phyloP scores from a whole-genome alignment of 306 rosid genomes.

The Fagus crenata region DNA sequence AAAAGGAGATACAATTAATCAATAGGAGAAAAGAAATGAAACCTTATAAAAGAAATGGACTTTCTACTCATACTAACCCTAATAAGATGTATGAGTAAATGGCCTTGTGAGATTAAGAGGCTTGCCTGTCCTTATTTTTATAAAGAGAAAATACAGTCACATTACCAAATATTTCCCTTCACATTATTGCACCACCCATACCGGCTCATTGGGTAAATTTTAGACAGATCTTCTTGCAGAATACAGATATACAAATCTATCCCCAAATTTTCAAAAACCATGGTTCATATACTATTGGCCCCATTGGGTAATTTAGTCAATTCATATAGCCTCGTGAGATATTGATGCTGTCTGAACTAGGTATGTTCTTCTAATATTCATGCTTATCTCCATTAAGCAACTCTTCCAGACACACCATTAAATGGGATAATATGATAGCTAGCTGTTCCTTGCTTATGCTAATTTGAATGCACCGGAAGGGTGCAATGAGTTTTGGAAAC shows the following conservation, averaged over 20 bases:
- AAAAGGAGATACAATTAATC: not conserved
- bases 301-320: not conserved
- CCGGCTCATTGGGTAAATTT: not conserved
- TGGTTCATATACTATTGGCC: not conserved
- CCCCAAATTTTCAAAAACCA: not conserved
- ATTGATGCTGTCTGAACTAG: not conserved
- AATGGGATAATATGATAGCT: slow-evolving; percentile 15
- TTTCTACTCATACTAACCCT: not conserved
- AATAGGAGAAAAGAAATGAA: not conserved
- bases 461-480: slow-evolving; percentile 4
- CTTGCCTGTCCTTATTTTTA: slow-evolving; percentile 2
- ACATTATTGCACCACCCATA: not conserved
- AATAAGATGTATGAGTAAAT: not conserved
- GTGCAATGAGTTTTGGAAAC: slow-evolving; percentile 6
- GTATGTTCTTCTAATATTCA: not conserved
- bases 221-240: no score
- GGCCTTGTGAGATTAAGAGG: not conserved
- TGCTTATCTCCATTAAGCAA: slow-evolving; percentile 4
- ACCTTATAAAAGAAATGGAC: not conserved
- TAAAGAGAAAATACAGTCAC: slow-evolving; percentile 23
- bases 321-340: not conserved
- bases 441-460: not conserved
- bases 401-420: not conserved
- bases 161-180: slow-evolving; percentile 26
- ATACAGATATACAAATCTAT: not conserved